Base-by-base conservation (phyloP, 306 rosid genomes). In the Trichosanthes truncata region DNA sequence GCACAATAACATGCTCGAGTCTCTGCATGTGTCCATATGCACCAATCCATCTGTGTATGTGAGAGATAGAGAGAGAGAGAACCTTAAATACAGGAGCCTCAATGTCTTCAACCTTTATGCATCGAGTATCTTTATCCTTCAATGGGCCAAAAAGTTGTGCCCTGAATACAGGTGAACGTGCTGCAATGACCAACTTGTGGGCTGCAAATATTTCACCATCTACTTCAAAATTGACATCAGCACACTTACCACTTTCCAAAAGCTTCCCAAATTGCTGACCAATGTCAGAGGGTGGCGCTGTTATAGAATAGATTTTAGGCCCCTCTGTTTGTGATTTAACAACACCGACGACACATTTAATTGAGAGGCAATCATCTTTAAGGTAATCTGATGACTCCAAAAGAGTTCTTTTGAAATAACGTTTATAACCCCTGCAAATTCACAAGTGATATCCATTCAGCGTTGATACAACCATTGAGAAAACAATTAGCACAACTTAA, bases 91-190 rank as follows among this genome's bases (percentile, higher is more conserved):
- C 86, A 11, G 93, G 82, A 74, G 87, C 88, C 68, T 81, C 80
- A 9, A 89, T 87, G 87, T 89, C 93, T 77, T 89, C 89, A 15
- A 89, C 86, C 81, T 82, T 83, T 65, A 89, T 81, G 85, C 82
- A 73, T 41, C 80, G 77, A 29, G 86, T 74, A 81, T 81, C 85
- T 65, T 87, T 84, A 62, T 87, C 91, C 86, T 86, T 89, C 82
- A 89, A 78, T 4, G 93, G 91, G 69, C 93, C 93, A 83, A 85
- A 86, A 83, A 89, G 89, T 82, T 89, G 91, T 31, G 93, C 91
- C 52, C 76, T 86, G 85, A 89, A 87, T 52, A 89, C 93, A 63
- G 86, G 91, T 4, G 91, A 89, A 49, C 91, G 91, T 55, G 91
- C 91, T 48, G 89, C 93, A 78, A 89, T 89, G 38, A 89, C 86